Evolutionary conservation across 306 rosid genomes (phyloP), one percentile per base, ranked within the genome.

Genomic region (Geum urbanum): DNA sequence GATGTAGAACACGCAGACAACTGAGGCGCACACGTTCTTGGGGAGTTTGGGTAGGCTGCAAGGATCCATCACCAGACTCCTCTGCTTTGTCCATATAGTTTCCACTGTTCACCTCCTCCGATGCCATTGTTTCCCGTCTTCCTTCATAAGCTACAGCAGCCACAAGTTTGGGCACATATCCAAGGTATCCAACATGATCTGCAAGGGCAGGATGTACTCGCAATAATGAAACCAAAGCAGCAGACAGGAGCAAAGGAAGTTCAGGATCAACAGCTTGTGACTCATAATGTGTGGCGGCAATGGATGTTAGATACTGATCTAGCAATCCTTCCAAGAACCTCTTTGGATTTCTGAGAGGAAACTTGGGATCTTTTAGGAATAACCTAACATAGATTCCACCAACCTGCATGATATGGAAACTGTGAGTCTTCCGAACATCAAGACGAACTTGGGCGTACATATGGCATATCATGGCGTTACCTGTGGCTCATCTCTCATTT

Each of bases 401-500:
- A 77, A 94, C 97, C 99, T 94, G 89, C 89, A 79, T 67, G 74
- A 66, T 72, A 74, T 66, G 45, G 71, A 62, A 82, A 70, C 63
- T 78, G 68, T 73, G 64, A 79, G 76, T 73, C 57, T 50, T 60
- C 12, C 76, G 22, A 37, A 78, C 53, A 67, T n/a, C 22, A 41
- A 76, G 64, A 40, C 32, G 40, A 39, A 1, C 8, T 41, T 53
- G 7, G 8, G 41, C 51, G 52, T 8, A 20, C 63, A 69, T 69
- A 54, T n/a, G 56, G 68, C 44, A 77, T 52, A 55, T 70, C 60
- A 54, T 19, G 51, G 51, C 22, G 52, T 71, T 84, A 94, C 98
- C 97, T 94, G 99, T 41, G 99, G 99, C 80, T 94, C 99, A 70
- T 94, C 97, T 87, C 95, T 87, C 99, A 94, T 91, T 83, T 94